Base-by-base conservation (phyloP, 1,284 basidiomycete genomes). In the Ceratobasidium sp. region DNA sequence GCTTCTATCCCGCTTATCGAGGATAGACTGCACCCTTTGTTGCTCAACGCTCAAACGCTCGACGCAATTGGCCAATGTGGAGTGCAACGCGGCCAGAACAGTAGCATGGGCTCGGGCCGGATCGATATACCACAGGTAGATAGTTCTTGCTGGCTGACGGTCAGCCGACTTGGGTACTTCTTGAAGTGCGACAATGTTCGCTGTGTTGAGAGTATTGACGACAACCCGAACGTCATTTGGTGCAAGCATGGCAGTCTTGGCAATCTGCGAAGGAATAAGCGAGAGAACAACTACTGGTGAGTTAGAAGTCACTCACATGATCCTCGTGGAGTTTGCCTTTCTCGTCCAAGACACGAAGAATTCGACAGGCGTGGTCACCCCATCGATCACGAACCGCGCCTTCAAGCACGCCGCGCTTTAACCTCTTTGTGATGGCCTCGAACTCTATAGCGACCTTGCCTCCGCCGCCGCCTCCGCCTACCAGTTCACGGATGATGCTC, bases 301-400 rank as follows among this genome's bases (percentile, higher is more conserved):
- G 44, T 3, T 40, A 64, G 44, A 50, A 13, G 40, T 3, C 4
- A 86, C 89, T 78, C 78, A 95, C 95, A 87, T 96, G 95, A 83
- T 97, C 97, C 85, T 99, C 97, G 80, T 97, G 95, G 87, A 97
- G 92, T 85, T 98, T 98, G n/a, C 95, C 96, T n/a, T 92, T 92
- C 76, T 93, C 91, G 68, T 95, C 85, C 42, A 99, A 85, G 26
- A 98, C 87, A 69, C 93, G 89, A 79, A 99, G 86, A 71, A 99
- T 92, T 50, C 97, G 89, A 2, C 96, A 92, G 15, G 94, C 96
- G 59, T 92, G 91, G 20, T 92, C 88, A n/a, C 96, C 96, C 83
- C 96, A 92, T 80, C 93, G 91, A 81, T 97, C 94, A 81, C 92
- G 87, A 50, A 97, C 90, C 38, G 96, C 89, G 23, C 93, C 91